These are phyloP conservation scores for Taphrina pruni DNA, from an alignment of 1,139 yeast genomes.

Conservation along the genomic window DNA sequence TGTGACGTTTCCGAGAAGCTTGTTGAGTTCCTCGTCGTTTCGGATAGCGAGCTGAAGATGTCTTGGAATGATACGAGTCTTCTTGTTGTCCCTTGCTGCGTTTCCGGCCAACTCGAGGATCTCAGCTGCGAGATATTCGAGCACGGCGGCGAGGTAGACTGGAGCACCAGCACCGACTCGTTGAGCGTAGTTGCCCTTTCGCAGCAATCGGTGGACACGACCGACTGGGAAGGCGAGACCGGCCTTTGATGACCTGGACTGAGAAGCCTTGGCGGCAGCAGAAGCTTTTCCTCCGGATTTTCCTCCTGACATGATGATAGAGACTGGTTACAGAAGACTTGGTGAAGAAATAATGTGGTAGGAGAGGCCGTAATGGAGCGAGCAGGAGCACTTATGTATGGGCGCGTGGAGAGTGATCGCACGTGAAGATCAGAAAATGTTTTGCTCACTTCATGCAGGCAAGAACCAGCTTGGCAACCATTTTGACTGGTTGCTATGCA, in stretches of 20 bases:
- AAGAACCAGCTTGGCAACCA: constrained; percentile 9
- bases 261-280: constrained; percentile 85
- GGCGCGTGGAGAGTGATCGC: constrained; percentile 18
- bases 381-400: constrained; percentile 12
- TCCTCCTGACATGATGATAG: constrained; percentile 68
- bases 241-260: constrained; percentile 97
- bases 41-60: constrained; percentile 98
- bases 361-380: constrained; percentile 18
- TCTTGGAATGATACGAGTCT: constrained; percentile 98
- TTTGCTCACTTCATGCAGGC: constrained; percentile 14
- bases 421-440: constrained; percentile 20
- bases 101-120: constrained; percentile 97
- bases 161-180: constrained; percentile 91
- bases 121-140: constrained; percentile 96
- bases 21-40: constrained; percentile 96
- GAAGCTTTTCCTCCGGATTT: constrained; percentile 96
- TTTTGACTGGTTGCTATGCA: constrained; percentile 21
- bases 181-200: constrained; percentile 99
- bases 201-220: constrained; percentile 95
- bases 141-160: constrained; percentile 92
- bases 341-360: constrained; percentile 16
- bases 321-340: constrained; percentile 2
- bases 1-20: constrained; percentile 88
- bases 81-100: constrained; percentile 98
- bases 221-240: constrained; percentile 99